These are phyloP conservation scores for Alternaria brassicae DNA, from an alignment of 2,329 filamentous ascomycete species.

Conservation along the genomic window DNA sequence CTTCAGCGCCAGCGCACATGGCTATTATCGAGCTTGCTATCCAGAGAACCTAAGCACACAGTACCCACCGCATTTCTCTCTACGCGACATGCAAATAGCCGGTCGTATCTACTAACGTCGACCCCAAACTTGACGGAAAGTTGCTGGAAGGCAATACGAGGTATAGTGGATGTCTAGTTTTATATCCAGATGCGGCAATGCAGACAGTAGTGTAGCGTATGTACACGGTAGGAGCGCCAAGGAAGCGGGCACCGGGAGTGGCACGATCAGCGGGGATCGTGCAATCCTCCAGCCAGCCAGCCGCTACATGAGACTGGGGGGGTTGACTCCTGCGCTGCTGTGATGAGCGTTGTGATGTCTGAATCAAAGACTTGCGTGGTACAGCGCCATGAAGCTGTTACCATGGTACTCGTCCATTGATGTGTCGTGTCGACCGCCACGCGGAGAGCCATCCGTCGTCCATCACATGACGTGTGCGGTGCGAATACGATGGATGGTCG, in stretches of 20 bases:
- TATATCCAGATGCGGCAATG: conserved; percentile 10
- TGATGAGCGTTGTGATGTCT: background rate
- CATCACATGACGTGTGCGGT: background rate
- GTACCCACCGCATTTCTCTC: background rate
- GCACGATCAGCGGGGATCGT: conserved; percentile 12
- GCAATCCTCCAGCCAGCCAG: background rate
- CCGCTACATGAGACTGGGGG: background rate
- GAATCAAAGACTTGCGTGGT: background rate
- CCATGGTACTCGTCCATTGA: background rate
- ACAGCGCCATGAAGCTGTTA: background rate
- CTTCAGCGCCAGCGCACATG: too few relatives aligned
- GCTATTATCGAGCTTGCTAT: background rate
- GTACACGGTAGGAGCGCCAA: conserved; percentile 4
- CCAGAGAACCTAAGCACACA: too few relatives aligned
- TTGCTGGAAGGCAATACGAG: conserved; percentile 3
- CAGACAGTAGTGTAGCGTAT: background rate
- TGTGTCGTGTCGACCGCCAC: background rate
- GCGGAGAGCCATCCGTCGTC: background rate
- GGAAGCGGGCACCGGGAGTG: conserved; percentile 3
- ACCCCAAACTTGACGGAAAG: background rate
- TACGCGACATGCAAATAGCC: background rate
- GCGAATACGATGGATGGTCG: background rate
- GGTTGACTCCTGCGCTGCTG: background rate
- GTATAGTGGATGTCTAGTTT: background rate
- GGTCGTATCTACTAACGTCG: background rate